A percentile compares a stretch with the other conserved stretches of the same genome.
phyloP scores from a whole-genome alignment of 176 grass and related monocot species.

The Carex kokanica region DNA sequence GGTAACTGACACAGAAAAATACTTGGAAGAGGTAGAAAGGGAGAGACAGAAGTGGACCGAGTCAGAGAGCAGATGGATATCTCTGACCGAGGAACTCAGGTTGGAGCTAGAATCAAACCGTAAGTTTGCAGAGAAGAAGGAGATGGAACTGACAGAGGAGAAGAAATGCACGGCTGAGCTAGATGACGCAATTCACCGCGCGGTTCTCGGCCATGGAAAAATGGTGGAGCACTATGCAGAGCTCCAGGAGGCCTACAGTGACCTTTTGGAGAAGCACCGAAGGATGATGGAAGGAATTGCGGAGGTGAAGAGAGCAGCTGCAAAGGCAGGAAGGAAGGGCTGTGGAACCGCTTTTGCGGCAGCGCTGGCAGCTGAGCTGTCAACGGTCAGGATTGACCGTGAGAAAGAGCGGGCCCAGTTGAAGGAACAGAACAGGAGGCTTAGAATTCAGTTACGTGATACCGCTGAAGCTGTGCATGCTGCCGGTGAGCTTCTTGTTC shows the following conservation, averaged over 20 bases:
- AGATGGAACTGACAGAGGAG: constrained; percentile 63
- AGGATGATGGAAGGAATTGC: constrained; percentile 76
- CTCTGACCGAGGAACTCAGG: constrained; percentile 74
- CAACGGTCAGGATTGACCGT: constrained; percentile 76
- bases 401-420: constrained; percentile 79
- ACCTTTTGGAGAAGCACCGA: constrained; percentile 70
- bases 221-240: constrained; percentile 90
- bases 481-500: constrained; percentile 85
- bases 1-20: constrained; percentile 20
- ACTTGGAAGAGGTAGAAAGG: constrained; percentile 60
- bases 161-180: constrained; percentile 84
- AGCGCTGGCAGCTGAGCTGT: constrained; percentile 81
- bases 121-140: constrained; percentile 71
- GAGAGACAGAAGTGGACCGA: constrained; percentile 87
- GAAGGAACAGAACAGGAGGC: constrained; percentile 94
- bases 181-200: constrained; percentile 73
- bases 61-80: constrained; percentile 97
- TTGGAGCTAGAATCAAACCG: constrained; percentile 77
- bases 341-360: constrained; percentile 83
- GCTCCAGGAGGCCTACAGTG: constrained; percentile 82
- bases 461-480: constrained; percentile 97
- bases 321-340: constrained; percentile 78
- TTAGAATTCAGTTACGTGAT: constrained; percentile 86
- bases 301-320: constrained; percentile 74
- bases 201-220: constrained; percentile 75